Percentiles rank a stretch among this genome's conserved stretches.
Conservation (phyloP, 2,329 filamentous ascomycete genomes). For the Didymella glomerata region DNA sequence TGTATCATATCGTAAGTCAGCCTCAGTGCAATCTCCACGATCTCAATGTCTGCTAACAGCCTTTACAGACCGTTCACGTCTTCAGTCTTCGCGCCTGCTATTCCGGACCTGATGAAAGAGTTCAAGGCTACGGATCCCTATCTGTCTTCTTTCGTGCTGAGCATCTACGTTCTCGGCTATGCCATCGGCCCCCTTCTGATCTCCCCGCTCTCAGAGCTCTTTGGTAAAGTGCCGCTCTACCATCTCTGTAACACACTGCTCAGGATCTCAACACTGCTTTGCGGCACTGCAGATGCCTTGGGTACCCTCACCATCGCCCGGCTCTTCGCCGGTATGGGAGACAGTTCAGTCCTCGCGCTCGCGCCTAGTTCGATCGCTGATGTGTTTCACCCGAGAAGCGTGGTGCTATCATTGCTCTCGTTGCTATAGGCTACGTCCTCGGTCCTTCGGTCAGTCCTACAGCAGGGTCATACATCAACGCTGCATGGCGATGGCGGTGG, state of each 20-base stretch:
- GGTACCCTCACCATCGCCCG: slow-evolving; percentile 56
- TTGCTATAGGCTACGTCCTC: slow-evolving; percentile 25
- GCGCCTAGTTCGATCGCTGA: slow-evolving; percentile 37
- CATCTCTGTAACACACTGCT: slow-evolving; percentile 65
- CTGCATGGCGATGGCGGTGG: slow-evolving; percentile 30
- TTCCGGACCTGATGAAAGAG: slow-evolving; percentile 29
- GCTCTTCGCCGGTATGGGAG: slow-evolving; percentile 52
- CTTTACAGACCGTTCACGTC: slow-evolving; percentile 34
- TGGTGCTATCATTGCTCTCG: slow-evolving; percentile 36
- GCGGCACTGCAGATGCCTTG: slow-evolving; percentile 57
- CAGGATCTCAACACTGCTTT: slow-evolving; percentile 65
- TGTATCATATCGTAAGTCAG: background rate
- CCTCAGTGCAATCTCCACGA: background rate
- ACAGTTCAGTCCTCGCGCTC: slow-evolving; percentile 23
- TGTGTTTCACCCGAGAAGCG: slow-evolving; percentile 29
- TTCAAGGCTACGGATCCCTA: slow-evolving; percentile 29
- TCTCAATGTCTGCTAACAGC: background rate
- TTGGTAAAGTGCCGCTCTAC: slow-evolving; percentile 56
- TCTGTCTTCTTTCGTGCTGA: slow-evolving; percentile 36
- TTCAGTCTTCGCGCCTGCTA: slow-evolving; percentile 37
- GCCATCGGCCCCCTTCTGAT: slow-evolving; percentile 40
- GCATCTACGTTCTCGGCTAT: slow-evolving; percentile 39
- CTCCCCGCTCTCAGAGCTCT: slow-evolving; percentile 40
- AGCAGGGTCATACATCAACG: slow-evolving; percentile 27
- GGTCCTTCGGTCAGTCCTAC: slow-evolving; percentile 33